Conservation (phyloP, 1,284 basidiomycete species). For the Trichosporon sp. region DNA sequence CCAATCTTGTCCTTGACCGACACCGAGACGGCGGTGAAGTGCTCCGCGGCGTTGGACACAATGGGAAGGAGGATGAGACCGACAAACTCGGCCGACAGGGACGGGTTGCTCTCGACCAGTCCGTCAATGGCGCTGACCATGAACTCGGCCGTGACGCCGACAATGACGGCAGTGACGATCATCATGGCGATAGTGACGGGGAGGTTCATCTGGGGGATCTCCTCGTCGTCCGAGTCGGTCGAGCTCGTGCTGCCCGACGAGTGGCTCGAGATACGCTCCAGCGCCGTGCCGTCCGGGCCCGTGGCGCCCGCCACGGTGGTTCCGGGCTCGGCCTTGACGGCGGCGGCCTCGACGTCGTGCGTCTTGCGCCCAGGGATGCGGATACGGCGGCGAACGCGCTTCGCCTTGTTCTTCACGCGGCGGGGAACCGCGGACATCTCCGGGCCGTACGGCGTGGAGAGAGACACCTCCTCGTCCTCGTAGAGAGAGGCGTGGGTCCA, state of each 20-base stretch:
- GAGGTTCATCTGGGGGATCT: slow-evolving; percentile 59
- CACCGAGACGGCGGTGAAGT: slow-evolving; percentile 83
- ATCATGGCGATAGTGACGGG: slow-evolving; percentile 57
- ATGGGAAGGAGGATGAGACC: slow-evolving; percentile 60
- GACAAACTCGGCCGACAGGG: slow-evolving; percentile 71
- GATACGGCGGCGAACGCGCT: neutral
- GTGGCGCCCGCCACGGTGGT: too few species aligned
- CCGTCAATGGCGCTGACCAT: slow-evolving; percentile 54
- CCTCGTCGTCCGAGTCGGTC: slow-evolving; percentile 47
- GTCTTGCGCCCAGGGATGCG: neutral
- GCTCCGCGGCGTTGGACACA: slow-evolving; percentile 63
- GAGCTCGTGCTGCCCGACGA: neutral
- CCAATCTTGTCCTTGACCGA: slow-evolving; percentile 69
- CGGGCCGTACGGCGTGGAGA: slow-evolving; percentile 50
- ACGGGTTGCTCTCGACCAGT: slow-evolving; percentile 54
- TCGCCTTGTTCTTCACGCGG: slow-evolving; percentile 31
- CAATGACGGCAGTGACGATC: slow-evolving; percentile 50
- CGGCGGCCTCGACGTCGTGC: slow-evolving; percentile 11
- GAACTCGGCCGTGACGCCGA: slow-evolving; percentile 75
- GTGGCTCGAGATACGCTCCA: neutral
- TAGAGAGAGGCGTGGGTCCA: slow-evolving; percentile 79
- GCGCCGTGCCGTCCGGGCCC: neutral
- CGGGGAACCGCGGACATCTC: slow-evolving; percentile 39
- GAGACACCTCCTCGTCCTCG: slow-evolving; percentile 44
- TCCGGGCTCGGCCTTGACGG: neutral